Base-by-base conservation (phyloP, 345 rosid species). In the Salix brachista region DNA sequence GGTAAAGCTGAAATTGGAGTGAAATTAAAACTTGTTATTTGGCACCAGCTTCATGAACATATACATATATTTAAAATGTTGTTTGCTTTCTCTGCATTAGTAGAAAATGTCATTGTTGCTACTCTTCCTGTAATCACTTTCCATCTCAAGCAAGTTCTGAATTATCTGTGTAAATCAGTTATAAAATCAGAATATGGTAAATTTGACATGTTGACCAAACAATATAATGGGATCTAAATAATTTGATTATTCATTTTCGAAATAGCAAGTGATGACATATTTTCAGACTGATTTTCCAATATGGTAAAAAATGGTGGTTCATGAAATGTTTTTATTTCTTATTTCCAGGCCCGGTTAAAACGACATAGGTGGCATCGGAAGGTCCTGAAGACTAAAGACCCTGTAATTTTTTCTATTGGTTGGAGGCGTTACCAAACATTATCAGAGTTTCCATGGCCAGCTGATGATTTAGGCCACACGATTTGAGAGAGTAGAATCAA, bases 391-490 rank as follows among this genome's bases (percentile, higher is more conserved):
- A n/a, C n/a, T n/a, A n/a, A n/a, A n/a, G n/a, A n/a, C n/a, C n/a
- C n/a, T n/a, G n/a, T n/a, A n/a, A n/a, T n/a, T n/a, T n/a, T n/a
- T n/a, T n/a, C n/a, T n/a, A n/a, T n/a, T n/a, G n/a, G n/a, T n/a
- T n/a, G n/a, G n/a, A n/a, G n/a, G n/a, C n/a, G n/a, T n/a, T n/a
- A n/a, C n/a, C n/a, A n/a, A n/a, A n/a, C n/a, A n/a, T n/a, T n/a
- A n/a, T n/a, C n/a, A n/a, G n/a, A n/a, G n/a, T n/a, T 50, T 12
- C 19, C 32, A 7, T 10, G 56, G 61, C 70, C 18, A 21, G 78
- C 71, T 36, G 71, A 36, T 56, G 48, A 19, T 36, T 74, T 79
- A 6, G 78, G 74, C 78, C 74, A 36, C 30, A 28, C n/a, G n/a
- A n/a, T n/a, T n/a, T n/a, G n/a, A n/a, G n/a, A n/a, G n/a, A n/a